A percentile compares a stretch with the other conserved stretches of the same genome.
Conservation (phyloP, 2,329 filamentous ascomycete genomes). For the Alternaria viburni region DNA sequence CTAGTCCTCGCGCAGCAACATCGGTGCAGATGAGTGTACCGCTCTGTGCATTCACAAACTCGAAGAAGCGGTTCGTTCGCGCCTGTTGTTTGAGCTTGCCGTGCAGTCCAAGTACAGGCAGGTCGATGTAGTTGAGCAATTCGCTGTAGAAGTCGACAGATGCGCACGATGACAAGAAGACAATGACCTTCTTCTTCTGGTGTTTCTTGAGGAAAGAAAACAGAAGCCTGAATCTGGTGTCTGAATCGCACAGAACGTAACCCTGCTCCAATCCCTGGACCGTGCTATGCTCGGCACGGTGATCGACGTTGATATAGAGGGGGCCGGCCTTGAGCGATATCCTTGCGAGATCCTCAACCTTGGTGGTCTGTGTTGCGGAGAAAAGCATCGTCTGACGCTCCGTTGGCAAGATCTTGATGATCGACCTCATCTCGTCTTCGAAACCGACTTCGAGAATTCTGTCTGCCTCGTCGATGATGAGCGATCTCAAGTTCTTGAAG, state of each 20-base stretch:
- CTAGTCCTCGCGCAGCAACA: constrained; percentile 90
- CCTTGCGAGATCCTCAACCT: constrained; percentile 94
- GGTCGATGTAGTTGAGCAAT: constrained; percentile 94
- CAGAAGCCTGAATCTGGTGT: constrained; percentile 90
- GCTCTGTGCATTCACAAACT: constrained; percentile 84
- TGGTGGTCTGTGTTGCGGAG: constrained; percentile 96
- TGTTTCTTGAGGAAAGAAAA: constrained; percentile 95
- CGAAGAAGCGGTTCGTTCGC: constrained; percentile 98
- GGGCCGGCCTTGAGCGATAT: constrained; percentile 92
- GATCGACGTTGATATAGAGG: constrained; percentile 95
- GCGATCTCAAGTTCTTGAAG: constrained; percentile 89
- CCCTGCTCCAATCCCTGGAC: constrained; percentile 95
- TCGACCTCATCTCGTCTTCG: constrained; percentile 97
- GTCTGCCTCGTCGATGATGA: constrained; percentile 97
- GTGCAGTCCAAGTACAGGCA: constrained; percentile 84
- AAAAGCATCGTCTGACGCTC: constrained; percentile 98
- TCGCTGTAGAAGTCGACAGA: constrained; percentile 96
- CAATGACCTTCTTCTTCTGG: constrained; percentile 95
- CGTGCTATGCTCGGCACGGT: constrained; percentile 86
- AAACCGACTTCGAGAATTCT: constrained; percentile 96
- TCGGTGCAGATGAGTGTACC: constrained; percentile 96
- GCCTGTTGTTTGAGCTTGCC: constrained; percentile 98
- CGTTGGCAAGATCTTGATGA: constrained; percentile 82
- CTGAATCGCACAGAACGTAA: constrained; percentile 90
- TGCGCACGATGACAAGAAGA: constrained; percentile 87